Percentiles rank a stretch among this genome's conserved stretches.
phyloP scores from a whole-genome alignment of 2,329 filamentous ascomycete species.

The Fusarium duplospermum region DNA sequence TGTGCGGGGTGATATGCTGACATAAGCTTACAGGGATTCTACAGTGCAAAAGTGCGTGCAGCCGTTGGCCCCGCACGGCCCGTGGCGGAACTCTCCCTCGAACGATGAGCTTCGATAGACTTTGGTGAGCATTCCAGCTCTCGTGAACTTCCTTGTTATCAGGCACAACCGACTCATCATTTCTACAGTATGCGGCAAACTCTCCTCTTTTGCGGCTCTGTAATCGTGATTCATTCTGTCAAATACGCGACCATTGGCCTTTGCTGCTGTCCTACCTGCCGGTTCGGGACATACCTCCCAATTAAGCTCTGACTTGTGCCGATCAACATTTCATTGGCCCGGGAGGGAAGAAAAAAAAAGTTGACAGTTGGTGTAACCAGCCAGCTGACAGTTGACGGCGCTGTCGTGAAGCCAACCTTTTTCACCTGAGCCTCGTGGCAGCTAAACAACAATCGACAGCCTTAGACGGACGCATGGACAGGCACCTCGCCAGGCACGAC shows the following conservation, averaged over 20 bases:
- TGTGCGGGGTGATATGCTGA: slow-evolving; percentile 15
- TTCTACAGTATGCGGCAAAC: not conserved
- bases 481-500: slow-evolving; percentile 24
- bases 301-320: not conserved
- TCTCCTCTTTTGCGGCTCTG: not conserved
- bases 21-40: slow-evolving; percentile 14
- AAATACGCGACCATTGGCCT: not conserved
- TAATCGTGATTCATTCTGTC: not conserved
- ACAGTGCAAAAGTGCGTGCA: not conserved
- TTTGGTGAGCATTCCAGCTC: slow-evolving; percentile 36
- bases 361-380: not conserved
- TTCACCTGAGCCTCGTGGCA: slow-evolving; percentile 28
- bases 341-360: not conserved
- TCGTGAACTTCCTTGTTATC: not conserved
- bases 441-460: not conserved
- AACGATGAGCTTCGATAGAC: slow-evolving; percentile 18
- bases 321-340: slow-evolving; percentile 2
- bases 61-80: not conserved
- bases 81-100: slow-evolving; percentile 5
- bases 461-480: slow-evolving; percentile 8
- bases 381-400: slow-evolving; percentile 21
- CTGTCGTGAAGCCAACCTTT: slow-evolving; percentile 8
- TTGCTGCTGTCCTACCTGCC: slow-evolving; percentile 3
- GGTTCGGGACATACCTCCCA: not conserved
- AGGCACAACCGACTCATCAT: slow-evolving; percentile 6